These are phyloP conservation scores for Blepharisma stoltei DNA, from an alignment of 73 alveolate species.

Conservation along the genomic window DNA sequence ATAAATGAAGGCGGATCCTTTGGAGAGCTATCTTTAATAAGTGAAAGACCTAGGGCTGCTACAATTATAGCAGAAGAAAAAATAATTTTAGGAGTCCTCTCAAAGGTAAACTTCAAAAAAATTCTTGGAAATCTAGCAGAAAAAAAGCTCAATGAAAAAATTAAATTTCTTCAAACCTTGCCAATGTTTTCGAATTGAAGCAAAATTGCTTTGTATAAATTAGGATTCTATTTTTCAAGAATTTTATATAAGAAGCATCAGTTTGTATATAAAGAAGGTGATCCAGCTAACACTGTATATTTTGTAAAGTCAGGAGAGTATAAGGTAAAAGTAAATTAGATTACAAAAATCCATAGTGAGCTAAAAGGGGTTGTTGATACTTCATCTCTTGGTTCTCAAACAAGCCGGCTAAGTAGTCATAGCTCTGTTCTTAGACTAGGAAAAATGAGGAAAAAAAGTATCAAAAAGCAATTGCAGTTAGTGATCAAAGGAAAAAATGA, in stretches of 20 bases:
- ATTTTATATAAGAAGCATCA: neutral
- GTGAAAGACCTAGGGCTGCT: conserved; percentile 63
- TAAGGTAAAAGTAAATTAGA: neutral
- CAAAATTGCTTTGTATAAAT: neutral
- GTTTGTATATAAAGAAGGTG: conserved; percentile 26
- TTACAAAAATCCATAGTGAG: too few species aligned
- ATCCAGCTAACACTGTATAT: neutral
- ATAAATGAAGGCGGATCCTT: conserved; percentile 43
- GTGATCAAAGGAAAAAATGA: neutral
- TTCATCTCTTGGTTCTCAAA: neutral
- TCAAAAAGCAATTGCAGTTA: neutral
- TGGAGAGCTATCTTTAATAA: conserved; percentile 61
- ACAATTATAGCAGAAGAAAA: conserved; percentile 43
- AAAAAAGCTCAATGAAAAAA: conserved; percentile 18
- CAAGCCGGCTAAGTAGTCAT: neutral
- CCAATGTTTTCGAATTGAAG: neutral
- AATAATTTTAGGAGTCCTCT: conserved; percentile 36
- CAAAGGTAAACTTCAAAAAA: conserved; percentile 43
- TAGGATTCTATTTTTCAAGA: neutral
- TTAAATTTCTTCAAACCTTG: conserved; percentile 6
- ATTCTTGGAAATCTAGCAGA: conserved; percentile 30
- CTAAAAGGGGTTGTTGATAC: too few species aligned
- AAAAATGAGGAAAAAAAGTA: neutral
- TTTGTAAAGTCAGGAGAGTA: conserved; percentile 21
- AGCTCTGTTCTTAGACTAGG: neutral